Conservation (phyloP, 257 asterid genomes). For the Salvia splendens region DNA sequence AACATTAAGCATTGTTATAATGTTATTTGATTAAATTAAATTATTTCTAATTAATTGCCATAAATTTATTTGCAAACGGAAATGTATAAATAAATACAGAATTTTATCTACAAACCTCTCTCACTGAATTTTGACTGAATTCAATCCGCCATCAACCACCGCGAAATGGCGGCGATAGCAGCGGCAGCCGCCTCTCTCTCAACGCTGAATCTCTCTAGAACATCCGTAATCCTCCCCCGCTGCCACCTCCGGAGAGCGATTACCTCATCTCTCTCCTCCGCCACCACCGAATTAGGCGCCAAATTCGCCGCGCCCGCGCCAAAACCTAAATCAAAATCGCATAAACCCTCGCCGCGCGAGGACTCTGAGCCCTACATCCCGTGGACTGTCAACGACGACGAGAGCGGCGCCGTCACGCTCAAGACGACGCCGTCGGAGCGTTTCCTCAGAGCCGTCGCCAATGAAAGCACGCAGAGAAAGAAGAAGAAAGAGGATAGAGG, state of each 20-base stretch:
- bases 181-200: conserved; percentile 67
- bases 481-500: conserved; percentile 55
- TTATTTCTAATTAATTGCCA: too few relatives aligned
- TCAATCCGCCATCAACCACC: conserved; percentile 26
- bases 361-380: conserved; percentile 47
- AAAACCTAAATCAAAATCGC: conserved; percentile 43
- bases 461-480: conserved; percentile 54
- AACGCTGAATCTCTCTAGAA: conserved; percentile 45
- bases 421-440: conserved; percentile 57
- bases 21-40: too few relatives aligned
- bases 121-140: conserved; percentile 6
- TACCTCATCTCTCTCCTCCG: conserved; percentile 49
- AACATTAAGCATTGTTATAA: too few relatives aligned
- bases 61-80: neutral
- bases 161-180: conserved; percentile 70
- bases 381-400: conserved; percentile 76
- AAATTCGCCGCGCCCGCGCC: conserved; percentile 71
- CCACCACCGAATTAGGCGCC: conserved; percentile 65
- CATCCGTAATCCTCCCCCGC: conserved; percentile 42
- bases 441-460: conserved; percentile 54
- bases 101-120: conserved; percentile 16
- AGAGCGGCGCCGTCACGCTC: conserved; percentile 57
- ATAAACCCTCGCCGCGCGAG: conserved; percentile 28
- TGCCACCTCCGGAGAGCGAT: conserved; percentile 54
- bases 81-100: conserved; percentile 1